Conservation (phyloP, 495 filamentous ascomycete genomes). For the Neurospora intermedia region DNA sequence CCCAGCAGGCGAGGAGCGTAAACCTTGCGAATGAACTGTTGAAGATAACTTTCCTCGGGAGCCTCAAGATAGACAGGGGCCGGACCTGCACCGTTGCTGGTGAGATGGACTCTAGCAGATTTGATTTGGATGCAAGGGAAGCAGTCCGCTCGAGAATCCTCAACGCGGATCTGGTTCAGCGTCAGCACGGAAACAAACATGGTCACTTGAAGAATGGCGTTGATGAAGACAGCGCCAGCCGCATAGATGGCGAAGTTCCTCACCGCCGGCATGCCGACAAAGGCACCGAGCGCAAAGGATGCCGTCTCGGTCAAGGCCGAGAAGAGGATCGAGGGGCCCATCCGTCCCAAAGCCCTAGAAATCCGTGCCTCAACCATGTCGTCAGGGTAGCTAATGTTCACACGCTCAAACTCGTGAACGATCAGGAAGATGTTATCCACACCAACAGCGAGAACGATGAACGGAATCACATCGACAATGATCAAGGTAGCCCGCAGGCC, state of each 20-base stretch:
- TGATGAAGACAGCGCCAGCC: conserved; percentile 92
- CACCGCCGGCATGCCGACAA: conserved; percentile 95
- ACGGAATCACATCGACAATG: conserved; percentile 97
- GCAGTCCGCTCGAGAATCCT: conserved; percentile 81
- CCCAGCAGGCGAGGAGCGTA: conserved; percentile 78
- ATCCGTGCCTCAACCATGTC: conserved; percentile 75
- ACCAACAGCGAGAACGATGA: conserved; percentile 88
- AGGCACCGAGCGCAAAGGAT: conserved; percentile 83
- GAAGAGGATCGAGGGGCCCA: conserved; percentile 94
- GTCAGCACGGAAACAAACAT: conserved; percentile 90
- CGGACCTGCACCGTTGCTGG: conserved; percentile 22
- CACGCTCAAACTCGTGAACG: conserved; percentile 93
- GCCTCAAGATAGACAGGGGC: conserved; percentile 44
- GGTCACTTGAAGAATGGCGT: conserved; percentile 86
- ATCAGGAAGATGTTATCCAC: conserved; percentile 99
- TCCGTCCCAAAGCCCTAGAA: conserved; percentile 75
- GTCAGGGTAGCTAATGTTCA: conserved; percentile 82
- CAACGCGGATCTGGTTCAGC: conserved; percentile 79
- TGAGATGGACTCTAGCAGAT: conserved; percentile 44
- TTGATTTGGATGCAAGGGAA: conserved; percentile 77
- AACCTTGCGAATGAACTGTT: conserved; percentile 73
- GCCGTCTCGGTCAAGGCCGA: conserved; percentile 88
- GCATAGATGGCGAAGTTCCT: conserved; percentile 95
- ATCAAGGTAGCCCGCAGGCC: conserved; percentile 92
- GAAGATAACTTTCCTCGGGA: conserved; percentile 71